Percentiles rank a stretch among this genome's conserved stretches.
phyloP scores from a whole-genome alignment of 352 stramenopile species.

The Chrysophaeum taylorii region DNA sequence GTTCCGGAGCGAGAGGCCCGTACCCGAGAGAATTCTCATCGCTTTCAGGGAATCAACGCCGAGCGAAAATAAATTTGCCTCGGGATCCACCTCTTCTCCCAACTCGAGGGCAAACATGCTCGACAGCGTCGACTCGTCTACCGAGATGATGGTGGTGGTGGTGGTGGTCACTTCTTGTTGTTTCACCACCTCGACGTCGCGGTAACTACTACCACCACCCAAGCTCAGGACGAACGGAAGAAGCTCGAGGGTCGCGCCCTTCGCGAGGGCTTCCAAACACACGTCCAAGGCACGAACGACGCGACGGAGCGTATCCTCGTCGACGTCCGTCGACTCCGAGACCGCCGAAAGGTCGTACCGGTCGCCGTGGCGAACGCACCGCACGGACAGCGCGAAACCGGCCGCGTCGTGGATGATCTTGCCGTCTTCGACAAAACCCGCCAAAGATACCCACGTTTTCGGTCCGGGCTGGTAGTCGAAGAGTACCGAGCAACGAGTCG shows the following conservation, averaged over 20 bases:
- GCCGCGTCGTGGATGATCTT: background rate
- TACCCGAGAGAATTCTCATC: background rate
- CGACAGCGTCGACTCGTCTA: background rate
- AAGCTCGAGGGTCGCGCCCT: background rate
- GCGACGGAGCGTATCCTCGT: background rate
- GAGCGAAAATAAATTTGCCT: conserved; percentile 16
- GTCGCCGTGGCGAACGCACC: background rate
- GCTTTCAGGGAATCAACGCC: conserved; percentile 16
- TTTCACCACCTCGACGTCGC: background rate
- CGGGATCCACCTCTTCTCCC: background rate
- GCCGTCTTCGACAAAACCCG: background rate
- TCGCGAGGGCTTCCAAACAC: background rate
- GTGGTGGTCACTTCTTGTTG: background rate
- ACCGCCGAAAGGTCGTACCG: background rate
- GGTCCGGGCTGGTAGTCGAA: background rate
- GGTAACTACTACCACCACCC: background rate
- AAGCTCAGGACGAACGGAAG: background rate
- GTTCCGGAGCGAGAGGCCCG: conserved; percentile 5
- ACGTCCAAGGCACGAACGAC: background rate
- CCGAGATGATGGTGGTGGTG: background rate
- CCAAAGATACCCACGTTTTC: background rate
- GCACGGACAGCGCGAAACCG: background rate
- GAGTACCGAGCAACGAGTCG: background rate
- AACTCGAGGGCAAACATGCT: background rate
- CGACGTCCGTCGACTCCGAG: background rate